These are phyloP conservation scores for Blumeria hordei DNA, from an alignment of 2,329 filamentous ascomycete genomes.

Conservation along the genomic window DNA sequence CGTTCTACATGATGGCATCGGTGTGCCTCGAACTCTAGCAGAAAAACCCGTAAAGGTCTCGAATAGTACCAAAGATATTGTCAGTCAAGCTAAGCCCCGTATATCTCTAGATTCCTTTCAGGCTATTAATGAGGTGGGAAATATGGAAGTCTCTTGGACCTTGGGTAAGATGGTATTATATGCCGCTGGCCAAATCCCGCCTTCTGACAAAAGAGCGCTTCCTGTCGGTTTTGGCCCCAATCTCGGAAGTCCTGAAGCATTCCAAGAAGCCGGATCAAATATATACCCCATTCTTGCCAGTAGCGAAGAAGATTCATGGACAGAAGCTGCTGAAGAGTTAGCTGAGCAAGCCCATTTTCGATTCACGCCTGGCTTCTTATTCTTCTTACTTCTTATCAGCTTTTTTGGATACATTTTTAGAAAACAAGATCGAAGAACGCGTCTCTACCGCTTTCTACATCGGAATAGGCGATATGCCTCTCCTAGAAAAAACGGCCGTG, in stretches of 20 bases:
- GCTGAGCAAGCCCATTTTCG: conserved; percentile 41
- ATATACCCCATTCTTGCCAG: conserved; percentile 12
- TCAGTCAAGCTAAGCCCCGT: conserved; percentile 36
- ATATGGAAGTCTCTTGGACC: conserved; percentile 89
- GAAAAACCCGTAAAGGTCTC: conserved; percentile 24
- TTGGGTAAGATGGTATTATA: conserved; percentile 92
- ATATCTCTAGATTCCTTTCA: conserved; percentile 71
- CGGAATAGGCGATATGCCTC: conserved; percentile 22
- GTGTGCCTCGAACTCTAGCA: conserved; percentile 62
- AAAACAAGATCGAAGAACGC: conserved; percentile 49
- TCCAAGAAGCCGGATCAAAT: conserved; percentile 53
- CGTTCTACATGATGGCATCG: conserved; percentile 85
- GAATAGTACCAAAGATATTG: conserved; percentile 49
- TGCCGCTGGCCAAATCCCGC: conserved; percentile 65
- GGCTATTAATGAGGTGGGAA: conserved; percentile 76
- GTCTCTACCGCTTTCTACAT: conserved; percentile 30
- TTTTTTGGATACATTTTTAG: conserved; percentile 50
- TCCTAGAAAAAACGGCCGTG: conserved; percentile 21
- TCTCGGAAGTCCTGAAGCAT: conserved; percentile 32
- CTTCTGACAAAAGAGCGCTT: conserved; percentile 25
- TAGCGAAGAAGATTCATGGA: conserved; percentile 32
- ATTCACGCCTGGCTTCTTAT: conserved; percentile 49
- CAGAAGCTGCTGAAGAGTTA: conserved; percentile 28
- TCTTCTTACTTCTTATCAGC: conserved; percentile 42
- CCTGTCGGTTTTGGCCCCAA: conserved; percentile 92